These are phyloP conservation scores for Diplodia mutila DNA, from an alignment of 2,329 filamentous ascomycete species.

Conservation along the genomic window DNA sequence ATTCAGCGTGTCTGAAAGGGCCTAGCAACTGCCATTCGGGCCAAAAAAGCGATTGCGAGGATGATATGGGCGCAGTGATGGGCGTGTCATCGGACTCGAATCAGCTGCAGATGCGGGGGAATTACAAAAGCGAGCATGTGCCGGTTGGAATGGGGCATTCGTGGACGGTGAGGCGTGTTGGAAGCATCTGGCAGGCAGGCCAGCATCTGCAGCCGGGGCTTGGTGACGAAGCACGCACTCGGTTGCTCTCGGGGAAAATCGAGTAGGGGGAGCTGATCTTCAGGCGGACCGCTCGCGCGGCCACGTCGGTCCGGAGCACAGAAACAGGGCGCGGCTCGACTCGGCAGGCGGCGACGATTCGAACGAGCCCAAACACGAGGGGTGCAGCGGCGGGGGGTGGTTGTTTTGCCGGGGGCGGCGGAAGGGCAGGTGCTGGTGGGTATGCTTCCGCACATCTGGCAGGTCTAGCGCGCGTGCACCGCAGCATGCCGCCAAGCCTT, in stretches of 20 bases:
- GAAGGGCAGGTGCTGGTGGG: constrained; percentile 15
- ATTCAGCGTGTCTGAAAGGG: not conserved
- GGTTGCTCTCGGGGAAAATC: constrained; percentile 25
- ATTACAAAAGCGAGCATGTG: not conserved
- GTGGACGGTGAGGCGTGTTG: constrained; percentile 1
- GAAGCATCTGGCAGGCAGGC: not conserved
- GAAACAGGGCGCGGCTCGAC: not conserved
- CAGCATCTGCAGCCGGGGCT: constrained; percentile 18
- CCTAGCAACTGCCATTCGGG: not conserved
- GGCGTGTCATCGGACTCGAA: not conserved
- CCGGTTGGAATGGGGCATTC: not conserved
- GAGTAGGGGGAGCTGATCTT: constrained; percentile 16
- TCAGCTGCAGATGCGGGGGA: not conserved
- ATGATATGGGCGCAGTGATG: not conserved
- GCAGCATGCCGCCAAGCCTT: constrained; percentile 21
- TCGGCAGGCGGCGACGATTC: not conserved
- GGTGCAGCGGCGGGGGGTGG: constrained; percentile 5
- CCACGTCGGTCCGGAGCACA: not conserved
- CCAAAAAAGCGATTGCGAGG: not conserved
- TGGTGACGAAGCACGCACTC: constrained; percentile 21
- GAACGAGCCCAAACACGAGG: constrained; percentile 25
- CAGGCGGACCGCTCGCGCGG: not conserved
- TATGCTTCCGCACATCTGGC: constrained; percentile 18
- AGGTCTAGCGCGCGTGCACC: constrained; percentile 21
- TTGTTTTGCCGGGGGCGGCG: not conserved